Evolutionary conservation across 768 basidiomycete genomes (phyloP).

Genomic region (Mycena galericulata): DNA sequence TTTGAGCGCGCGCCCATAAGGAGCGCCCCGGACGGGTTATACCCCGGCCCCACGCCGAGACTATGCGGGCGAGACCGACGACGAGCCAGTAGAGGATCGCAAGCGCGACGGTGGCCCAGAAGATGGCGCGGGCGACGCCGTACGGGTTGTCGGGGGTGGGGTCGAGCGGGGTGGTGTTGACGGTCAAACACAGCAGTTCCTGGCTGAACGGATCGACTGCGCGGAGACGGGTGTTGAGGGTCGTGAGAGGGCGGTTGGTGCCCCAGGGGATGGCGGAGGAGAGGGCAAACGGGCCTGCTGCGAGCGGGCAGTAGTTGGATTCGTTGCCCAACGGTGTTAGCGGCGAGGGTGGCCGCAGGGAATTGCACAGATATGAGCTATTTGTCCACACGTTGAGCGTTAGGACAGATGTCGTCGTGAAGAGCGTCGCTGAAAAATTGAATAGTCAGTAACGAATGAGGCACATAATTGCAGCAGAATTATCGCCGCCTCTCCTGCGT

Average conservation of each 20-base stretch:
- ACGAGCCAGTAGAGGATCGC: slow-evolving; percentile 85
- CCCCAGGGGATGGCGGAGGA: slow-evolving; percentile 79
- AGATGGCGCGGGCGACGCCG: slow-evolving; percentile 73
- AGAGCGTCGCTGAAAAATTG: slow-evolving; percentile 77
- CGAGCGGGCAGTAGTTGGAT: slow-evolving; percentile 60
- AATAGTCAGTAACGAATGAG: slow-evolving; percentile 10
- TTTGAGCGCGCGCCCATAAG: slow-evolving; percentile 79
- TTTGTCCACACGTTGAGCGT: slow-evolving; percentile 81
- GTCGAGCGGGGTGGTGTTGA: slow-evolving; percentile 81
- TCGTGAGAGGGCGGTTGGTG: slow-evolving; percentile 78
- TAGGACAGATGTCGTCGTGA: slow-evolving; percentile 83
- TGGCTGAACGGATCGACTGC: slow-evolving; percentile 89
- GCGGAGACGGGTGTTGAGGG: slow-evolving; percentile 85
- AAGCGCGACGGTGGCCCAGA: slow-evolving; percentile 81
- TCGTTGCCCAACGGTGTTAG: slow-evolving; percentile 59
- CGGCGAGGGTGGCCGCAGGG: slow-evolving; percentile 83
- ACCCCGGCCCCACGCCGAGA: slow-evolving; percentile 88
- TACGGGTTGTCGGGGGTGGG: slow-evolving; percentile 71
- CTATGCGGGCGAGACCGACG: slow-evolving; percentile 83
- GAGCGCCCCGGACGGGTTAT: slow-evolving; percentile 68
- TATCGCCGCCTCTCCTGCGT: no score
- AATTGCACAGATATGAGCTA: slow-evolving; percentile 80
- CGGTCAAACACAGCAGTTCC: slow-evolving; percentile 86
- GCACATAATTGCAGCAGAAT: no score
- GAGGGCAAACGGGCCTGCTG: slow-evolving; percentile 85